phyloP scores from a whole-genome alignment of 1,284 basidiomycete species.

The Thecaphora thlaspeos region DNA sequence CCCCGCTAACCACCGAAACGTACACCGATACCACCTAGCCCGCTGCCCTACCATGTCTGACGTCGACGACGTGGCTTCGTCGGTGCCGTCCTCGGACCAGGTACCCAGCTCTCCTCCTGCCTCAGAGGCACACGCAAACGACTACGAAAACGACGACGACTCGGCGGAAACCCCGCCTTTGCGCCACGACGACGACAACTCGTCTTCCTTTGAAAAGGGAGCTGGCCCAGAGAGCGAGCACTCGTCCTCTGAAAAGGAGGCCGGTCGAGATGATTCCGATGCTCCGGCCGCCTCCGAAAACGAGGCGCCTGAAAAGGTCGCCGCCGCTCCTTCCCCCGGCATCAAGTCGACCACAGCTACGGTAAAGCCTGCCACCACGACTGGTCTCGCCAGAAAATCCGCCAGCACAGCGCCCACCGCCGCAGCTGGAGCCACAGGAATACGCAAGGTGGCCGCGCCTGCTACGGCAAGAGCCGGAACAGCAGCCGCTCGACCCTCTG shows the following conservation, averaged over 20 bases:
- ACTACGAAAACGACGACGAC: no score
- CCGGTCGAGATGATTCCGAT: conserved; percentile 8
- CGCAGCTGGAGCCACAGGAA: conserved; percentile 2
- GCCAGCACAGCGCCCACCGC: conserved; percentile 4
- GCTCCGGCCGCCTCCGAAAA: conserved; percentile 6
- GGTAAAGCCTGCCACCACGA: conserved; percentile 7
- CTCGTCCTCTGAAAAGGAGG: conserved; percentile 30
- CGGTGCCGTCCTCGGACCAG: no score
- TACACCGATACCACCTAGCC: no score
- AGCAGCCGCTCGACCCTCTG: conserved; percentile 7
- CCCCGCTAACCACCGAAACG: no score
- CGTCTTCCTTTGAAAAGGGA: no score
- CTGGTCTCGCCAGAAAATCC: conserved; percentile 3
- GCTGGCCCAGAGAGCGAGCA: conserved; percentile 12
- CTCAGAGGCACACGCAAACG: no score
- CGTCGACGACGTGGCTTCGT: no score
- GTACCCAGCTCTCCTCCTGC: no score
- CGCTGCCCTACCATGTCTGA: no score
- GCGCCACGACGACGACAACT: no score
- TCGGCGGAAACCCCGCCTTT: no score
- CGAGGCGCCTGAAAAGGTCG: conserved; percentile 3
- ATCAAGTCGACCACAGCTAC: conserved; percentile 7
- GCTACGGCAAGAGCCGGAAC: conserved; percentile 12
- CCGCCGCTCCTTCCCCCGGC: conserved; percentile 1
- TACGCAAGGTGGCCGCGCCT: conserved; percentile 2